These are phyloP conservation scores for Beta vulgaris DNA, from an alignment of 148 eudicot genomes.

Conservation along the genomic window DNA sequence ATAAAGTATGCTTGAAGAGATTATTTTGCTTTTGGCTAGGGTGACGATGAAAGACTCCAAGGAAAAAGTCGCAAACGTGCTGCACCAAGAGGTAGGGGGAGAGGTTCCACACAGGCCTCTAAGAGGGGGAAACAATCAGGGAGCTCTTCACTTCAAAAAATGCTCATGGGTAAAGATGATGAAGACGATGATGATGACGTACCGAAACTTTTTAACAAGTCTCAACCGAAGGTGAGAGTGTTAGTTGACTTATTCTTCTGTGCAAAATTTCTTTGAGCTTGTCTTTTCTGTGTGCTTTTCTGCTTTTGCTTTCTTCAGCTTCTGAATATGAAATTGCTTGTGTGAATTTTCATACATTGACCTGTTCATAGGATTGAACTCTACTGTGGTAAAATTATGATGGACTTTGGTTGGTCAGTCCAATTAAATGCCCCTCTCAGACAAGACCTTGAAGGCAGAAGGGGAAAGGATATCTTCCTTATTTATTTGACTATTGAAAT, in stretches of 20 bases:
- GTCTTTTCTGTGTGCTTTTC: neutral
- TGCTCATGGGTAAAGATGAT: conserved; percentile 54
- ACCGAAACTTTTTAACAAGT: conserved; percentile 41
- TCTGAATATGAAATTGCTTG: neutral
- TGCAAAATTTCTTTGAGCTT: neutral
- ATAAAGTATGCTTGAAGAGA: conserved; percentile 5
- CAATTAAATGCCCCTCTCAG: no score
- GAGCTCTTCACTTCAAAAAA: conserved; percentile 54
- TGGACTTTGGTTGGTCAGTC: no score
- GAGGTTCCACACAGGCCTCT: conserved; percentile 60
- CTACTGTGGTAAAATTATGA: neutral
- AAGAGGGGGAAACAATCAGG: conserved; percentile 84
- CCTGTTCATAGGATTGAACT: neutral
- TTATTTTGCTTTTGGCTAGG: conserved; percentile 35
- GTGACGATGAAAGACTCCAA: conserved; percentile 44
- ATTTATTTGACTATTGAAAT: no score
- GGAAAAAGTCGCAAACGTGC: conserved; percentile 74
- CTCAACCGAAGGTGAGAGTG: conserved; percentile 71
- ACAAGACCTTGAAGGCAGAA: no score
- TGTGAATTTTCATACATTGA: conserved; percentile 3
- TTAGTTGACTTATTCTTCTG: neutral
- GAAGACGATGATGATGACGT: conserved; percentile 61
- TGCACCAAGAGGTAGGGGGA: conserved; percentile 83
- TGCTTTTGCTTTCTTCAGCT: neutral
- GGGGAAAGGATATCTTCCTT: no score